Evolutionary conservation across 2,329 filamentous ascomycete species (phyloP).

Genomic region (Verticillium longisporum): DNA sequence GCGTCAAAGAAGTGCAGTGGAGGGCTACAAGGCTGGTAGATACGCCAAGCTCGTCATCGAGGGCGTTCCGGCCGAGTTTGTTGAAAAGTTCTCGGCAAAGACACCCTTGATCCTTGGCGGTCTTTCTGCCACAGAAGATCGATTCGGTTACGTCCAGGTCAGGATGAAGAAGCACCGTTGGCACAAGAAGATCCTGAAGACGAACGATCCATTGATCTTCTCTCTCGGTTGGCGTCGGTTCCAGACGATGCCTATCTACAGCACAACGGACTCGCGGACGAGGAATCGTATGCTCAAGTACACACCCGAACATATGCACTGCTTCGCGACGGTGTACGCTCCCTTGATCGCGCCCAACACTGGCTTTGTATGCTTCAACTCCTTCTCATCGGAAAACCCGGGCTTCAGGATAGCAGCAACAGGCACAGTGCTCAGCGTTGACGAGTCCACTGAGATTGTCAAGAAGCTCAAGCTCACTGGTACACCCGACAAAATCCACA

Average conservation of each 20-base stretch:
- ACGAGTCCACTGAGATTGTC: conserved; percentile 94
- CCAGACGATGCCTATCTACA: conserved; percentile 88
- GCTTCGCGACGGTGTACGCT: conserved; percentile 91
- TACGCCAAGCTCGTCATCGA: conserved; percentile 90
- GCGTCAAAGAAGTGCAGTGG: conserved; percentile 71
- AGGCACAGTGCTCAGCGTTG: conserved; percentile 86
- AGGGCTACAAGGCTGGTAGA: conserved; percentile 86
- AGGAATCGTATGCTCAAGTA: conserved; percentile 98
- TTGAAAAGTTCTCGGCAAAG: conserved; percentile 70
- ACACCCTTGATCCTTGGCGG: conserved; percentile 86
- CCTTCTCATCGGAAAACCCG: conserved; percentile 73
- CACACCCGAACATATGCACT: conserved; percentile 98
- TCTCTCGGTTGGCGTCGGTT: conserved; percentile 95
- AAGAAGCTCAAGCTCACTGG: conserved; percentile 99
- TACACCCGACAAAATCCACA: conserved; percentile 94
- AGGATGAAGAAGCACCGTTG: conserved; percentile 95
- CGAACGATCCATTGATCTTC: conserved; percentile 94
- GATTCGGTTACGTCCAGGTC: conserved; percentile 92
- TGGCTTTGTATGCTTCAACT: conserved; percentile 90
- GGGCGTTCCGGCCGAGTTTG: conserved; percentile 85
- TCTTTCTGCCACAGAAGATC: conserved; percentile 87
- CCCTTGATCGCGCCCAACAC: conserved; percentile 94
- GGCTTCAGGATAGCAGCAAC: conserved; percentile 94
- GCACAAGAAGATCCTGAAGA: conserved; percentile 99
- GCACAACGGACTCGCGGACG: conserved; percentile 86